phyloP scores from a whole-genome alignment of 2,329 filamentous ascomycete genomes.

The Endoconidiophora laricicola region DNA sequence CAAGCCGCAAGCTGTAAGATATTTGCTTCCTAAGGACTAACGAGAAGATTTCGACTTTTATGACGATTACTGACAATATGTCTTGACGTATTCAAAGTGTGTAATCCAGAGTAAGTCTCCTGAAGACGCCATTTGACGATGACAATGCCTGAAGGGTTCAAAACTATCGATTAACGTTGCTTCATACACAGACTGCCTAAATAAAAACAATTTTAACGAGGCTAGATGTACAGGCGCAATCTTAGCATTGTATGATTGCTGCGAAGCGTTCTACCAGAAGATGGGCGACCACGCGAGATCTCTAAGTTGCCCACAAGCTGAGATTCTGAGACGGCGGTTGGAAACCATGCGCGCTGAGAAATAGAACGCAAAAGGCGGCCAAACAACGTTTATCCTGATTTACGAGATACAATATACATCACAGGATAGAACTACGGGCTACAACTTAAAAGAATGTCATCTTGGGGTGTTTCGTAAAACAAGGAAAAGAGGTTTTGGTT shows the following conservation, averaged over 20 bases:
- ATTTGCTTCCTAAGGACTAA: background rate
- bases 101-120: conserved; percentile 61
- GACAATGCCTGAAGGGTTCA: conserved; percentile 67
- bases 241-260: conserved; percentile 84
- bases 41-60: background rate
- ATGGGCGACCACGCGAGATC: conserved; percentile 62
- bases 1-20: conserved; percentile 61
- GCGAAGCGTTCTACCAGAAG: conserved; percentile 68
- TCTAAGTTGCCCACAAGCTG: conserved; percentile 72
- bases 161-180: background rate
- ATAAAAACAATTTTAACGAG: conserved; percentile 72
- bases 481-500: background rate
- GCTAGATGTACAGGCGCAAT: conserved; percentile 63
- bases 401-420: background rate
- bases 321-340: conserved; percentile 41
- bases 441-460: too few species aligned
- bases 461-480: background rate
- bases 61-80: background rate
- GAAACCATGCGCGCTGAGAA: background rate
- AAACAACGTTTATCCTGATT: background rate
- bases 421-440: background rate
- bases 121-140: conserved; percentile 52
- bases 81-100: conserved; percentile 37
- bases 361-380: background rate
- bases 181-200: conserved; percentile 51